Percentiles rank a stretch among this genome's conserved stretches.
Conservation (phyloP, 257 asterid species). For the Fraxinus pennsylvanica region DNA sequence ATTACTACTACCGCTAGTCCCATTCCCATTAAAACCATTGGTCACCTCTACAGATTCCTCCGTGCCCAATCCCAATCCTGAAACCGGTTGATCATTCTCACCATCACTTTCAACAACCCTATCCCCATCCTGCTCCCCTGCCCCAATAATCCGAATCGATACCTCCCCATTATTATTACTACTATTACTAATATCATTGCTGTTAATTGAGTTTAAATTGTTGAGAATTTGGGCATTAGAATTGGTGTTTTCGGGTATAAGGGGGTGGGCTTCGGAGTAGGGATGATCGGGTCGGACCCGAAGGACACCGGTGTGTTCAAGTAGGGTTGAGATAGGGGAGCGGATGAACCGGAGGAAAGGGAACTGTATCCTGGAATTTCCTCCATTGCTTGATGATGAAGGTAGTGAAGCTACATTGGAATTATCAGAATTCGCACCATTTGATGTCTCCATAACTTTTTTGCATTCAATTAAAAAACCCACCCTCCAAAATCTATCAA, state of each 20-base stretch:
- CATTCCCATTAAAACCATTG: slow-evolving; percentile 35
- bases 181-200: slow-evolving; percentile 25
- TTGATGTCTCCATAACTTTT: slow-evolving; percentile 53
- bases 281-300: slow-evolving; percentile 56
- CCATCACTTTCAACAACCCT: slow-evolving; percentile 29
- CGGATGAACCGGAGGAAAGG: slow-evolving; percentile 38
- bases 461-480: neutral
- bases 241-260: slow-evolving; percentile 29
- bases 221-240: slow-evolving; percentile 22
- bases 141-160: slow-evolving; percentile 69
- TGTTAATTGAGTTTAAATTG: slow-evolving; percentile 19
- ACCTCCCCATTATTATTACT: slow-evolving; percentile 60
- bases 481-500: neutral
- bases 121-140: slow-evolving; percentile 36
- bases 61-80: slow-evolving; percentile 35
- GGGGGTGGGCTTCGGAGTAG: slow-evolving; percentile 48
- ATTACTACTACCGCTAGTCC: slow-evolving; percentile 19
- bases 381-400: slow-evolving; percentile 41
- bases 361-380: slow-evolving; percentile 35
- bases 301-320: slow-evolving; percentile 68
- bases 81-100: neutral
- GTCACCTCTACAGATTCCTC: slow-evolving; percentile 31
- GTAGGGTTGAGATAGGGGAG: slow-evolving; percentile 59
- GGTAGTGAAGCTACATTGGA: slow-evolving; percentile 33
- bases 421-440: slow-evolving; percentile 29